Evolutionary conservation across 1,284 basidiomycete species (phyloP).

Genomic region (Garcileccinum viscosum): DNA sequence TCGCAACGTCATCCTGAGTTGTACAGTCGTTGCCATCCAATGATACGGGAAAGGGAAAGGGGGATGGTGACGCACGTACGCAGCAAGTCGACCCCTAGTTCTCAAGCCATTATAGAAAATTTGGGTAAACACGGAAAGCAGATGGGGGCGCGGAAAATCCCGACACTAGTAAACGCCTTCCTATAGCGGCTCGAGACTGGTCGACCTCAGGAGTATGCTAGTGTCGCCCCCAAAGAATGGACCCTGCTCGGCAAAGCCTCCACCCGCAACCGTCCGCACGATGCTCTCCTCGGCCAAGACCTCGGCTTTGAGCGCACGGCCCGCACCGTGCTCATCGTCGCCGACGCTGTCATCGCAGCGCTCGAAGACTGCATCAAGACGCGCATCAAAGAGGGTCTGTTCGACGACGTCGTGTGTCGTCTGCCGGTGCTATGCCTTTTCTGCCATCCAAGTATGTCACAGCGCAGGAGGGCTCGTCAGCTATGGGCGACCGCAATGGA

Average conservation of each 20-base stretch:
- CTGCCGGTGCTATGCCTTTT: constrained; percentile 81
- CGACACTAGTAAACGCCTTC: background rate
- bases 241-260: constrained; percentile 91
- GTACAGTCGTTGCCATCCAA: background rate
- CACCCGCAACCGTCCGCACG: constrained; percentile 83
- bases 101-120: too few relatives aligned
- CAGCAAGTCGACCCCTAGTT: constrained; percentile 27
- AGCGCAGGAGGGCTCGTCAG: constrained; percentile 57
- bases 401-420: constrained; percentile 90
- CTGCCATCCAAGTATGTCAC: constrained; percentile 87
- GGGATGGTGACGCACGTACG: background rate
- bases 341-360: constrained; percentile 83
- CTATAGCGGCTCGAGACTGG: background rate
- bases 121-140: too few relatives aligned
- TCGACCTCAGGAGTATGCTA: too few relatives aligned
- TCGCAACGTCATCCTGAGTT: background rate
- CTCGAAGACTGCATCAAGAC: constrained; percentile 94
- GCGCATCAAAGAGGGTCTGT: constrained; percentile 85
- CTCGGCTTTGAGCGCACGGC: constrained; percentile 92
- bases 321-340: constrained; percentile 89
- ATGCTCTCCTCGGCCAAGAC: constrained; percentile 92
- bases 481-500: constrained; percentile 81
- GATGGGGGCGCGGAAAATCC: too few relatives aligned
- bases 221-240: constrained; percentile 84
- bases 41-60: too few relatives aligned